Conservation (phyloP, 345 rosid species). For the Sonneratia alba region DNA sequence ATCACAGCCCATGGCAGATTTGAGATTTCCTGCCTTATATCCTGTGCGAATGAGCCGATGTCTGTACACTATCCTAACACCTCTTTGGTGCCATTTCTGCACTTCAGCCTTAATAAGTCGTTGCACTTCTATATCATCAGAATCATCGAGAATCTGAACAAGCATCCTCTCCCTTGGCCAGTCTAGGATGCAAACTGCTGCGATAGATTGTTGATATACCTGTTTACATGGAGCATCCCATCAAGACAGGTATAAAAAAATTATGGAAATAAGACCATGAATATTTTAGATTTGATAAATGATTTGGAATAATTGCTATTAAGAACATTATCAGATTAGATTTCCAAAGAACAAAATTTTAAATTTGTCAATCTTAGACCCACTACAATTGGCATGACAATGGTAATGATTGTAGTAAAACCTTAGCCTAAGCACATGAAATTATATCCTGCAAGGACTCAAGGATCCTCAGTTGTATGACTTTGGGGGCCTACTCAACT, state of each 20-base stretch:
- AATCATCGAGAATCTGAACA: conserved; percentile 78
- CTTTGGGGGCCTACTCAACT: background rate
- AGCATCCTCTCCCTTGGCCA: conserved; percentile 95
- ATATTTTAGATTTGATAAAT: background rate
- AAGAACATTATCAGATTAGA: background rate
- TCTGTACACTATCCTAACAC: conserved; percentile 59
- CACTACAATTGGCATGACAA: background rate
- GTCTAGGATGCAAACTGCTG: conserved; percentile 65
- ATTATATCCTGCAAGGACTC: background rate
- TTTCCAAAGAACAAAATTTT: background rate
- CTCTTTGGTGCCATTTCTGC: conserved; percentile 86
- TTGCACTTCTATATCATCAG: conserved; percentile 70
- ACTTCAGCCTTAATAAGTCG: conserved; percentile 75
- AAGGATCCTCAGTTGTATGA: background rate
- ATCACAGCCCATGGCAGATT: conserved; percentile 85
- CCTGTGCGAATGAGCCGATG: conserved; percentile 86
- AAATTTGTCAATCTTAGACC: background rate
- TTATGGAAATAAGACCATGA: background rate
- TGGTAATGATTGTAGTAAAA: background rate
- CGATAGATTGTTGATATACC: conserved; percentile 84
- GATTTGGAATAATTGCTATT: background rate
- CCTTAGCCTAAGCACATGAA: background rate
- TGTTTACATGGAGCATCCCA: conserved; percentile 12
- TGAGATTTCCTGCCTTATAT: conserved; percentile 89
- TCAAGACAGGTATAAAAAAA: background rate